Evolutionary conservation across 192 early-diverging fungal genomes (phyloP).

Genomic region (Entomortierella lignicola): DNA sequence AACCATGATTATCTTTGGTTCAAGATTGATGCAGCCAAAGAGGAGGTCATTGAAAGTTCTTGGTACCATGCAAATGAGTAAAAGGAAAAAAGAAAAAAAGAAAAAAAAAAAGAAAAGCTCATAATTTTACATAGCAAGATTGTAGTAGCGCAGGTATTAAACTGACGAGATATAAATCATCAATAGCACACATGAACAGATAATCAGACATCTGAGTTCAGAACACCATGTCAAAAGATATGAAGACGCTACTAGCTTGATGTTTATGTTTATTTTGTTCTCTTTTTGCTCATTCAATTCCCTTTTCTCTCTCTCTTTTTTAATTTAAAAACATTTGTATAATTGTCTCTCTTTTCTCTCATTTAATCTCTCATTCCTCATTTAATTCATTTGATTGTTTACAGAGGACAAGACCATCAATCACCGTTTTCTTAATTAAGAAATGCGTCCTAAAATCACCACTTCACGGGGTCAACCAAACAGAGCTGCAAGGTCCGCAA

Average conservation of each 20-base stretch:
- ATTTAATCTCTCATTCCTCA: not conserved
- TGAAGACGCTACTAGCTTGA: too few species aligned
- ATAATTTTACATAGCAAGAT: not conserved
- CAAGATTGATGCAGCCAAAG: slow-evolving; percentile 58
- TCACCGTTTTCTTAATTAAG: too few species aligned
- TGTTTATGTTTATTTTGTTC: too few species aligned
- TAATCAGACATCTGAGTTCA: not conserved
- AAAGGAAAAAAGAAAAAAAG: not conserved
- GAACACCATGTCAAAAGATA: not conserved
- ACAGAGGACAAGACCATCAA: too few species aligned
- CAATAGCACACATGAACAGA: too few species aligned
- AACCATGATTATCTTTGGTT: slow-evolving; percentile 59
- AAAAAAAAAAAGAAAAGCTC: not conserved
- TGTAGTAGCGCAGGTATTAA: too few species aligned
- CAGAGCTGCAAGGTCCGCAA: not conserved
- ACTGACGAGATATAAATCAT: too few species aligned
- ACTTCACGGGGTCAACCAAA: not conserved
- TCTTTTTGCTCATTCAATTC: not conserved
- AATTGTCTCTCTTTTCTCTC: not conserved
- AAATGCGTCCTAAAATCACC: not conserved
- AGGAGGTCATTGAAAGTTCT: slow-evolving; percentile 55
- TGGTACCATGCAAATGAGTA: slow-evolving; percentile 54
- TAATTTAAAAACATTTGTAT: not conserved
- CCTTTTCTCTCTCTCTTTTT: not conserved
- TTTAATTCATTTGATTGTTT: too few species aligned